Percentiles rank a stretch among this genome's conserved stretches.
These are phyloP conservation scores for Auricularia auricula-judae DNA, from an alignment of 768 basidiomycete species.

Conservation along the genomic window DNA sequence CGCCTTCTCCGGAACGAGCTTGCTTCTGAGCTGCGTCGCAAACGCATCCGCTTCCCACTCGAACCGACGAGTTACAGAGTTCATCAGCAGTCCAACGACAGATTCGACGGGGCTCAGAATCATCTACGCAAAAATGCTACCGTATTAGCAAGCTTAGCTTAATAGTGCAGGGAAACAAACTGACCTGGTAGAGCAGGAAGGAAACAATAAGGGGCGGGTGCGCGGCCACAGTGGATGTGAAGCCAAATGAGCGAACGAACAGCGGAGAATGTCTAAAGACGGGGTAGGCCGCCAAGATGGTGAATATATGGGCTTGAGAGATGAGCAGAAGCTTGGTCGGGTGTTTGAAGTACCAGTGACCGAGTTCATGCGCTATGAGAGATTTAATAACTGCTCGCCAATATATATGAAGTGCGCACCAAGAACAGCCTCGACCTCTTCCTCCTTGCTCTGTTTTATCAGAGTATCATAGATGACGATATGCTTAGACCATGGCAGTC, in stretches of 20 bases:
- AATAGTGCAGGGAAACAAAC: constrained; percentile 4
- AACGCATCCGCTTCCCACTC: constrained; percentile 92
- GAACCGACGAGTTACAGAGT: constrained; percentile 73
- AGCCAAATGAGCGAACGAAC: constrained; percentile 72
- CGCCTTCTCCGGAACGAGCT: constrained; percentile 18
- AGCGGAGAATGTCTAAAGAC: constrained; percentile 77
- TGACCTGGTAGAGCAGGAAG: constrained; percentile 74
- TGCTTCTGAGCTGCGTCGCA: constrained; percentile 59
- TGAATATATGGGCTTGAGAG: constrained; percentile 80
- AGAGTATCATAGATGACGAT: constrained; percentile 97
- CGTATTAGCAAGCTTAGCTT: neutral
- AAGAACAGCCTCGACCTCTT: constrained; percentile 95
- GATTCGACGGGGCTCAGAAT: constrained; percentile 73
- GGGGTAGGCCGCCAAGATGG: constrained; percentile 79
- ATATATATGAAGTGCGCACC: constrained; percentile 23
- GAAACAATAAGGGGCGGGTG: constrained; percentile 73
- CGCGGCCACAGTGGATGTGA: constrained; percentile 50
- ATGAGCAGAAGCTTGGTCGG: constrained; percentile 80
- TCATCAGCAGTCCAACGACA: constrained; percentile 60
- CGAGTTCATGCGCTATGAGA: constrained; percentile 75
- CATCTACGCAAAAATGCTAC: constrained; percentile 34
- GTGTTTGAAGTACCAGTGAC: constrained; percentile 92
- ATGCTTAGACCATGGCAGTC: constrained; percentile 91
- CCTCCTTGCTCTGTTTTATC: constrained; percentile 80
- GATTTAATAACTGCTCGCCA: neutral